A percentile compares a stretch with the other conserved stretches of the same genome.
phyloP scores from a whole-genome alignment of 306 rosid genomes.

The Rosa chinensis region DNA sequence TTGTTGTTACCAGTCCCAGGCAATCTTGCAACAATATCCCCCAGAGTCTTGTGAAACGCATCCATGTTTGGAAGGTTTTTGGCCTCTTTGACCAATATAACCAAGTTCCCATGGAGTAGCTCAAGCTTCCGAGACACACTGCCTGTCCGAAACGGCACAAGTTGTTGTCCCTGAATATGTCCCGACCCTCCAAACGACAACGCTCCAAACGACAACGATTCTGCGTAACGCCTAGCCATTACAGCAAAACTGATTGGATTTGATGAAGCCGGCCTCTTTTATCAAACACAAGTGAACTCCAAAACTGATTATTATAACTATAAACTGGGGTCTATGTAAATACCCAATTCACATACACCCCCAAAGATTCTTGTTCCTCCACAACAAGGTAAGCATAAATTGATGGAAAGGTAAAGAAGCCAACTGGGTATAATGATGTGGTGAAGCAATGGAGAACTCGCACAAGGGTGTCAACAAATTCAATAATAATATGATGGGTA shows the following conservation, averaged over 20 bases:
- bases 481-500: background rate
- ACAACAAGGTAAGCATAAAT: background rate
- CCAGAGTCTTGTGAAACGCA: constrained; percentile 53
- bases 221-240: background rate
- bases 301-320: too few relatives aligned
- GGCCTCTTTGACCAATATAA: constrained; percentile 59
- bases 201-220: constrained; percentile 20
- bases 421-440: background rate
- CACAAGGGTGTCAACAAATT: background rate
- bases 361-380: background rate
- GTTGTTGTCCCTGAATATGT: constrained; percentile 59
- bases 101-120: constrained; percentile 75
- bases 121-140: constrained; percentile 43
- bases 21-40: constrained; percentile 44
- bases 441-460: background rate
- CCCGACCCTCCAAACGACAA: constrained; percentile 61
- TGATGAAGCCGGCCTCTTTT: background rate
- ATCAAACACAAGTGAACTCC: background rate
- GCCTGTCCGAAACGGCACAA: constrained; percentile 53
- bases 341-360: background rate
- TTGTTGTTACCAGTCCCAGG: constrained; percentile 35
- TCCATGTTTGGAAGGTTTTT: constrained; percentile 81
- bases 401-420: background rate
- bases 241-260: background rate
- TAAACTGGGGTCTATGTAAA: background rate